Evolutionary conservation across 768 basidiomycete species (phyloP).

Genomic region (Hemileccinum rubropunctum): DNA sequence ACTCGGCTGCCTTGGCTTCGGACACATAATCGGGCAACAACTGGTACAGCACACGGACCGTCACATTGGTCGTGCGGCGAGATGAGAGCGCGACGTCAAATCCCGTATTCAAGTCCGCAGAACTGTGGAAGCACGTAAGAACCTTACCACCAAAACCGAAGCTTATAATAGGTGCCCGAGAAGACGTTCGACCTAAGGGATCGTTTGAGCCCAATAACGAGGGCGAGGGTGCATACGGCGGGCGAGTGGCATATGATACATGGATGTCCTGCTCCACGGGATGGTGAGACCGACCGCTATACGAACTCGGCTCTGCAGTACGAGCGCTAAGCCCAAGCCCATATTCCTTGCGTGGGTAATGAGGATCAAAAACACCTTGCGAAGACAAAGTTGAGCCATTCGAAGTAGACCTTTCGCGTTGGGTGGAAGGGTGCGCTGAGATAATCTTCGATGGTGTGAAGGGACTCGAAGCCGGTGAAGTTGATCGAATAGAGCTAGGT

Average conservation of each 20-base stretch:
- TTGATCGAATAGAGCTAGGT: slow-evolving; percentile 22
- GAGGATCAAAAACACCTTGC: slow-evolving; percentile 17
- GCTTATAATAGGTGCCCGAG: slow-evolving; percentile 73
- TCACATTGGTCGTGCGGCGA: slow-evolving; percentile 65
- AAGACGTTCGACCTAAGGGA: slow-evolving; percentile 69
- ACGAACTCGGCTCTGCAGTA: slow-evolving; percentile 16
- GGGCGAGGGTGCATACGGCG: slow-evolving; percentile 80
- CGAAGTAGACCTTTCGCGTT: slow-evolving; percentile 42
- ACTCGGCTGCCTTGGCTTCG: slow-evolving; percentile 52
- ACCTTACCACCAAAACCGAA: slow-evolving; percentile 95
- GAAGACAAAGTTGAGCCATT: slow-evolving; percentile 43
- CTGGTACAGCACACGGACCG: slow-evolving; percentile 64
- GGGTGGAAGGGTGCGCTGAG: slow-evolving; percentile 13
- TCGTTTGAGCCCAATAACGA: slow-evolving; percentile 82
- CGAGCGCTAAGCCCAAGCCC: slow-evolving; percentile 24
- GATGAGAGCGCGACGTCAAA: slow-evolving; percentile 77
- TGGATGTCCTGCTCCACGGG: slow-evolving; percentile 27
- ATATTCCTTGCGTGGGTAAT: slow-evolving; percentile 26
- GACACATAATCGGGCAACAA: slow-evolving; percentile 67
- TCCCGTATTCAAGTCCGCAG: slow-evolving; percentile 61
- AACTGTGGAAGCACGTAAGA: slow-evolving; percentile 83
- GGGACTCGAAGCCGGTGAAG: slow-evolving; percentile 31
- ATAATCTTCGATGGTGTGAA: slow-evolving; percentile 34
- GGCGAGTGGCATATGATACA: slow-evolving; percentile 37
- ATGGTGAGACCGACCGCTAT: slow-evolving; percentile 15